Base-by-base conservation (phyloP, 768 basidiomycete species). In the Serendipita vermifera region DNA sequence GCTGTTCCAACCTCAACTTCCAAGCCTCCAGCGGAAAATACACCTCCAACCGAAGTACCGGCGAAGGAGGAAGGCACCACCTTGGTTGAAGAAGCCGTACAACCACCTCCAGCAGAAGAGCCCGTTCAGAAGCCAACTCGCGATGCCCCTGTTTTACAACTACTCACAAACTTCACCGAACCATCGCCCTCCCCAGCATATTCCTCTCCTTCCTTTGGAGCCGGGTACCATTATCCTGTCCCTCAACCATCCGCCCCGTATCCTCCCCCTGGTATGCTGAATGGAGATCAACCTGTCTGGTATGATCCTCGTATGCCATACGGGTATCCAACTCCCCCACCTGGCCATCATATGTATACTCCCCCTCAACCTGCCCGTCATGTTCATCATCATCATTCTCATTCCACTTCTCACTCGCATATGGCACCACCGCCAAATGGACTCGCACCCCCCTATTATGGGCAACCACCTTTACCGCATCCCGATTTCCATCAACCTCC, bases 251-350 rank as follows among this genome's bases (percentile, higher is more conserved):
- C 46, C 29, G n/a, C 5, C 27, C 17, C 17, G 17, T 41, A 20
- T n/a, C 27, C 39, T 7, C 17, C 39, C 39, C 20, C 20, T 7
- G 46, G 46, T 7, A 29, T 29, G 22, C 9, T 15, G 7, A n/a
- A 9, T 22, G 17, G 22, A 22, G 46, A 51, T 15, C 9, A 22
- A 51, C 27, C 46, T 27, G 27, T 51, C 7, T 51, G 46, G 46
- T 51, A 27, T 29, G 46, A 51, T 31, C 46, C 46, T 51, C 46
- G 46, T 31, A 51, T 51, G 46, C 46, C 46, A n/a, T 51, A 51
- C 17, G 46, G 46, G 32, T 51, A 51, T 31, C 46, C 46, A 27
- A 51, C 46, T 7, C 46, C 46, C 7, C 46, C 46, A 24, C 46
- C 46, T 7, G 24, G 24, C 9, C 24, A 31, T 26, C 46, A 51